Conservation (phyloP, 441 rosid species). For the Capsella rubella region DNA sequence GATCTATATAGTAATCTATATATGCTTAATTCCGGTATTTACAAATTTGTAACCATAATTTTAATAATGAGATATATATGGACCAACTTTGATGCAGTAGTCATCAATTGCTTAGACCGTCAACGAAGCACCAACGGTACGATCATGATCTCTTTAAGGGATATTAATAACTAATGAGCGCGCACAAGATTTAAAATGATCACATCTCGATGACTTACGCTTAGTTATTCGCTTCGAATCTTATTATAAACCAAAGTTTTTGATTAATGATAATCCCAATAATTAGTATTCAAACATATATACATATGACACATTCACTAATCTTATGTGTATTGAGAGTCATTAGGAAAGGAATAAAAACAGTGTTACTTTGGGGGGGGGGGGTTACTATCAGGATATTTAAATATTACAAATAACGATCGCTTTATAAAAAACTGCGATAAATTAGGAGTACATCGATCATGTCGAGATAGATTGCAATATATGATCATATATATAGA, state of each 20-base stretch:
- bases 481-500: constrained; percentile 20
- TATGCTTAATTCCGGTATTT: too few relatives aligned
- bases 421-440: constrained; percentile 10
- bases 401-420: not conserved
- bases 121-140: constrained; percentile 4
- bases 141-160: not conserved
- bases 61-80: too few relatives aligned
- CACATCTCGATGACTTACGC: not conserved
- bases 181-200: not conserved
- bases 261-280: too few relatives aligned
- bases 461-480: constrained; percentile 43
- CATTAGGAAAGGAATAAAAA: not conserved
- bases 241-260: not conserved
- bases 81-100: too few relatives aligned
- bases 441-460: constrained; percentile 3
- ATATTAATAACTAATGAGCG: not conserved
- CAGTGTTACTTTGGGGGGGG: not conserved
- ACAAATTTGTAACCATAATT: too few relatives aligned
- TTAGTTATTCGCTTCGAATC: not conserved
- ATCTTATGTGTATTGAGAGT: too few relatives aligned
- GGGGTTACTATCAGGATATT: not conserved
- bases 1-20: too few relatives aligned
- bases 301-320: not conserved
- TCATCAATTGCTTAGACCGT: constrained; percentile 29
- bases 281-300: too few relatives aligned